Evolutionary conservation across 495 filamentous ascomycete species (phyloP).

Genomic region (Cladorrhinum samala): DNA sequence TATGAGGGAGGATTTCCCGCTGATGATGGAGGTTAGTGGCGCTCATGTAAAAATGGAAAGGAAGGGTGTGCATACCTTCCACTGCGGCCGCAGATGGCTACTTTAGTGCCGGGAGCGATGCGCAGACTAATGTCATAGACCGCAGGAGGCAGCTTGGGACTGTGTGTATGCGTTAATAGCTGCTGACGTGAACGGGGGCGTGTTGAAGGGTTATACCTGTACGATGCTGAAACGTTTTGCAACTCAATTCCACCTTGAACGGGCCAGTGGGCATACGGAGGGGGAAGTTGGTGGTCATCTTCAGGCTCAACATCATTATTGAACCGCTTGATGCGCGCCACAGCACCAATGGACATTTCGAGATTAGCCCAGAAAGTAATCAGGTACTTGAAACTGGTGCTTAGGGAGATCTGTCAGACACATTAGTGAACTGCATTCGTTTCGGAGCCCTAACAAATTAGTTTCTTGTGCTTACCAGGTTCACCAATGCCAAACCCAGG

Average conservation of each 20-base stretch:
- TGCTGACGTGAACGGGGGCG: too few species aligned
- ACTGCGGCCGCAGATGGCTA: constrained; percentile 18
- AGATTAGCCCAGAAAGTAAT: constrained; percentile 35
- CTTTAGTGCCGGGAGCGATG: constrained; percentile 11
- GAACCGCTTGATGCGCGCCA: constrained; percentile 53
- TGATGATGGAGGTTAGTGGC: background rate
- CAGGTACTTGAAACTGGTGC: constrained; percentile 18
- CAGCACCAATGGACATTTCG: constrained; percentile 39
- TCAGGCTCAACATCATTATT: constrained; percentile 42
- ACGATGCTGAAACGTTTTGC: constrained; percentile 26
- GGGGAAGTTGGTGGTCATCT: background rate
- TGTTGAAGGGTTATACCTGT: too few species aligned
- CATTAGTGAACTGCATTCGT: constrained; percentile 32
- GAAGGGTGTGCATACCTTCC: constrained; percentile 9
- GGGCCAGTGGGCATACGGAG: constrained; percentile 25
- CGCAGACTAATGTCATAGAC: constrained; percentile 21
- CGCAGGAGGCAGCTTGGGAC: constrained; percentile 11
- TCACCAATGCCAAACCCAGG: constrained; percentile 21
- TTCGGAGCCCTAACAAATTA: constrained; percentile 36
- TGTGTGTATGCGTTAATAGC: constrained; percentile 33
- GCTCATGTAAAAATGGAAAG: background rate
- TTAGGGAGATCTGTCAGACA: constrained; percentile 27
- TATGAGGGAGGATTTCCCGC: constrained; percentile 6
- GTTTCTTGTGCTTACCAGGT: constrained; percentile 12
- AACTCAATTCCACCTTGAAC: constrained; percentile 46